Evolutionary conservation across 345 rosid species (phyloP).

Genomic region (Gossypium mustelinum): DNA sequence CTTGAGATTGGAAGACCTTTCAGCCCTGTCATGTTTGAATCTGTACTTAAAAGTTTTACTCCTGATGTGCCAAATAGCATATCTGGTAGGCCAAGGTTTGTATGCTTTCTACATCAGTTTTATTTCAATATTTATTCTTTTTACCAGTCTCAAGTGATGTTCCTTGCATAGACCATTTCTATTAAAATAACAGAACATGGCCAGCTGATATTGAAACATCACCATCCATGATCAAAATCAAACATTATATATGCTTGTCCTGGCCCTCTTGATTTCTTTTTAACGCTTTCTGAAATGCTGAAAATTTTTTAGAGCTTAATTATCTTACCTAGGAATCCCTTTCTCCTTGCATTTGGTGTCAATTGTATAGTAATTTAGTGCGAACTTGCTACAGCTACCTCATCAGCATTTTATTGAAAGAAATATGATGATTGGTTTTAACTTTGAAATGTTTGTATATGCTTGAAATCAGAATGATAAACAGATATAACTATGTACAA

Average conservation of each 20-base stretch:
- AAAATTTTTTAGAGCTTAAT: background rate
- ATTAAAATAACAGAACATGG: background rate
- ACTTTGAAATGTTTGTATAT: constrained; percentile 7
- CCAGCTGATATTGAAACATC: background rate
- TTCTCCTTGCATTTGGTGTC: background rate
- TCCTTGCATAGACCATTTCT: background rate
- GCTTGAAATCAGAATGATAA: background rate
- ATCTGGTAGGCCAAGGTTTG: constrained; percentile 88
- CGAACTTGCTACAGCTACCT: background rate
- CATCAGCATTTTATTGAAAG: background rate
- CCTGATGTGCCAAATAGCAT: constrained; percentile 80
- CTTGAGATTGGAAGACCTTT: constrained; percentile 74
- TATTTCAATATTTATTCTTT: background rate
- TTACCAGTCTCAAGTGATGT: background rate
- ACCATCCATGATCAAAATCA: background rate
- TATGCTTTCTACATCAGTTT: constrained; percentile 7
- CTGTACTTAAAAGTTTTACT: constrained; percentile 68
- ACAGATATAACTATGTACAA: background rate
- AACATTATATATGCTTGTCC: background rate
- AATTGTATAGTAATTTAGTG: background rate
- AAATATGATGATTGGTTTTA: background rate
- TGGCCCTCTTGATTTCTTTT: background rate
- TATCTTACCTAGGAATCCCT: no score
- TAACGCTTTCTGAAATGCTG: no score
- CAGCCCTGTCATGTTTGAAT: constrained; percentile 83